Percentiles rank a stretch among this genome's conserved stretches.
These are phyloP conservation scores for Chlamydomonas schloesseri DNA, from an alignment of 139 green algal genomes.

Conservation along the genomic window DNA sequence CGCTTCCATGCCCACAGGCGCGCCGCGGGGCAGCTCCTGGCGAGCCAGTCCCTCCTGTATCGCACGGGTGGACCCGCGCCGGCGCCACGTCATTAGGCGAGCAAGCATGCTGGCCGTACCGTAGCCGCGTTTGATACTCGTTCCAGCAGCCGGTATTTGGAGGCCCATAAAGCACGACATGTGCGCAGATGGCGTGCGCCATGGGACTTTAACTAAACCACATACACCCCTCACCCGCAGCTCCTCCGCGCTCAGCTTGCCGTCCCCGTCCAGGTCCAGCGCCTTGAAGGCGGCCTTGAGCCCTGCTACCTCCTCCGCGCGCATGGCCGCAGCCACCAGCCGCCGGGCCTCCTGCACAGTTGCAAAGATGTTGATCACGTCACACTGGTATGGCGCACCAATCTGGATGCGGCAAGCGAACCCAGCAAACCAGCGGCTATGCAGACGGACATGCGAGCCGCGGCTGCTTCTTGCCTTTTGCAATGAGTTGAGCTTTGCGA, in stretches of 20 bases:
- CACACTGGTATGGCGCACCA: too few species aligned
- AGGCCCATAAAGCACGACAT: too few species aligned
- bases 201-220: too few species aligned
- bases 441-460: not conserved
- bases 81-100: too few species aligned
- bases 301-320: constrained; percentile 61
- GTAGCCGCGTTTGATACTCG: too few species aligned
- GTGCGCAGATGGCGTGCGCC: too few species aligned
- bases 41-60: constrained; percentile 67
- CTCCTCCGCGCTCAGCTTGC: constrained; percentile 26
- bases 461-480: constrained; percentile 59
- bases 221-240: constrained; percentile 16
- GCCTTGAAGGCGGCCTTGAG: constrained; percentile 60
- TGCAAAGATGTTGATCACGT: not conserved
- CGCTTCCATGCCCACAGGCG: not conserved
- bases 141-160: too few species aligned
- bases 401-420: too few species aligned
- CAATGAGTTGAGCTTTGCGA: constrained; percentile 86
- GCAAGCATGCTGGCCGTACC: too few species aligned
- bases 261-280: constrained; percentile 63
- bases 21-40: constrained; percentile 50
- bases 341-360: constrained; percentile 5
- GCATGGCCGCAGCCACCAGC: constrained; percentile 56
- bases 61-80: too few species aligned
- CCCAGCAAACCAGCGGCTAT: too few species aligned